Evolutionary conservation across 768 basidiomycete species (phyloP).

Genomic region (Tephrocybe sp.): DNA sequence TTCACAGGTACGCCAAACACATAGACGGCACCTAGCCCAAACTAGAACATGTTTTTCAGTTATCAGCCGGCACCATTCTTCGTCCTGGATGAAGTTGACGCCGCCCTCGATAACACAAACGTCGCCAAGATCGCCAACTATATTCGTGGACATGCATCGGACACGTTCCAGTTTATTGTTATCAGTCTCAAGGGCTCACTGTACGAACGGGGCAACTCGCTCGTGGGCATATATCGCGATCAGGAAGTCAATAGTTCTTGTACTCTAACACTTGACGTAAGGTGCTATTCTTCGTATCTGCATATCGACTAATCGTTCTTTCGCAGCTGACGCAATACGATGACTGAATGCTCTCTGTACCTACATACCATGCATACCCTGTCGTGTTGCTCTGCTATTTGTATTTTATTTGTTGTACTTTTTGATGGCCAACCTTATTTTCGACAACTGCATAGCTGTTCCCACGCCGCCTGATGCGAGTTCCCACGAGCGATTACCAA

Average conservation of each 20-base stretch:
- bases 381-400: neutral
- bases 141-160: slow-evolving; percentile 80
- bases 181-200: slow-evolving; percentile 95
- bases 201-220: slow-evolving; percentile 84
- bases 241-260: slow-evolving; percentile 92
- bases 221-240: slow-evolving; percentile 93
- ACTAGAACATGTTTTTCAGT: slow-evolving; percentile 34
- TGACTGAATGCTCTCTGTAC: slow-evolving; percentile 12
- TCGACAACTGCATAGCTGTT: no score
- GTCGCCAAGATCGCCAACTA: slow-evolving; percentile 95
- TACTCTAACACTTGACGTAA: slow-evolving; percentile 88
- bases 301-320: neutral
- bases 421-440: neutral
- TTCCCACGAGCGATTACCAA: no score
- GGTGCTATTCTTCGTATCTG: slow-evolving; percentile 11
- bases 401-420: neutral
- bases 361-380: neutral
- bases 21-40: neutral
- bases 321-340: slow-evolving; percentile 21
- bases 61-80: slow-evolving; percentile 98
- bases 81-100: slow-evolving; percentile 97
- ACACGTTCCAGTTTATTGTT: slow-evolving; percentile 91
- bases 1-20: slow-evolving; percentile 67
- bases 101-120: slow-evolving; percentile 97
- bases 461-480: no score